phyloP scores from a whole-genome alignment of 2,329 filamentous ascomycete species.

The Gaeumannomyces sp. region DNA sequence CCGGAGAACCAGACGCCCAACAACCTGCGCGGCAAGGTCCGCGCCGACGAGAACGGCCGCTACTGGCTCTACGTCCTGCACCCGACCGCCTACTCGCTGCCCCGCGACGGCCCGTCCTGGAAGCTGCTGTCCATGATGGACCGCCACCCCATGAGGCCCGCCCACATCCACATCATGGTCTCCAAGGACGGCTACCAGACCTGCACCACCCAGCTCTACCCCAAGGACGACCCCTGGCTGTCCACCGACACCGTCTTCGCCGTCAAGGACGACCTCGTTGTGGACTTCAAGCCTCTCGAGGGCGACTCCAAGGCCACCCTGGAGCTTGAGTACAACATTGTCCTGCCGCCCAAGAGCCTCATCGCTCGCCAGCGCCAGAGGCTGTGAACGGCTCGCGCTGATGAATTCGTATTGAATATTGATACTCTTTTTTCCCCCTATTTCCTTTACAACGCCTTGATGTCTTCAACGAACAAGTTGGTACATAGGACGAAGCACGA shows the following conservation, averaged over 20 bases:
- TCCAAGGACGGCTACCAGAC: slow-evolving; percentile 46
- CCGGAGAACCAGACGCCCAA: slow-evolving; percentile 54
- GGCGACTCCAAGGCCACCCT: slow-evolving; percentile 24
- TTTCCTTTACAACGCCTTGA: not conserved
- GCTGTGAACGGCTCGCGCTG: not conserved
- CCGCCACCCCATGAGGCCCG: slow-evolving; percentile 50
- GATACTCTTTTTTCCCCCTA: not conserved
- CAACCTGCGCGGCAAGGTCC: slow-evolving; percentile 62
- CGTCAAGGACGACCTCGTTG: slow-evolving; percentile 31
- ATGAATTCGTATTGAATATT: too few relatives aligned
- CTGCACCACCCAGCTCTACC: slow-evolving; percentile 63
- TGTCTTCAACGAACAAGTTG: not conserved
- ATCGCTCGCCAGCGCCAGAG: not conserved
- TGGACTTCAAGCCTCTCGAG: slow-evolving; percentile 29
- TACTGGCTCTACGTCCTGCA: slow-evolving; percentile 52
- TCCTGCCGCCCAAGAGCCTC: slow-evolving; percentile 23
- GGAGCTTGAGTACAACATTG: slow-evolving; percentile 33
- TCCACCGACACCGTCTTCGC: slow-evolving; percentile 32
- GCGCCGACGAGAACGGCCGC: slow-evolving; percentile 55
- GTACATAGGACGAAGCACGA: not conserved
- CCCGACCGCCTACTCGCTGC: slow-evolving; percentile 39
- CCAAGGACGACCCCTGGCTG: slow-evolving; percentile 51
- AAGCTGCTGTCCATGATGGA: slow-evolving; percentile 47
- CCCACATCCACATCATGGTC: slow-evolving; percentile 54
- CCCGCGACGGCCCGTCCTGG: slow-evolving; percentile 45